Percentiles rank a stretch among this genome's conserved stretches.
Conservation (phyloP, 176 grass and related monocot species). For the Oryza rufipogon region DNA sequence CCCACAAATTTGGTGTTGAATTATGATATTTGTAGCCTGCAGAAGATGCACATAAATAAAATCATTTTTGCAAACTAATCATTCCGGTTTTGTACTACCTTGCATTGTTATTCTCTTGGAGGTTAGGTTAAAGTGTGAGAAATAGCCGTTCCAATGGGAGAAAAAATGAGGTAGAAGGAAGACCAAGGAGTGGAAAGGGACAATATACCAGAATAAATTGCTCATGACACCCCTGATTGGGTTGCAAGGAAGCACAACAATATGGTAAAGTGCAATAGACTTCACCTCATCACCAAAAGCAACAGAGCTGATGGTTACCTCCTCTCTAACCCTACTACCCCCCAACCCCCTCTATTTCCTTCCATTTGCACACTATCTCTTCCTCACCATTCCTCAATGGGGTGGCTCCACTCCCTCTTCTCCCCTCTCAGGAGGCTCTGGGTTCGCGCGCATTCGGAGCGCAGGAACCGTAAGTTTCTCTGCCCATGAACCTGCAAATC, state of each 20-base stretch:
- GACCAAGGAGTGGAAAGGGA: conserved; percentile 64
- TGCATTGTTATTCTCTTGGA: conserved; percentile 29
- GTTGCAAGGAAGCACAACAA: conserved; percentile 45
- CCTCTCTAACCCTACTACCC: conserved; percentile 29
- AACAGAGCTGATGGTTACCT: conserved; percentile 57
- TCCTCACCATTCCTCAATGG: conserved; percentile 42
- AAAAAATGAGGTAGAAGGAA: conserved; percentile 43
- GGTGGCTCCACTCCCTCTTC: conserved; percentile 83
- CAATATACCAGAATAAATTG: conserved; percentile 62
- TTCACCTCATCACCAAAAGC: conserved; percentile 54
- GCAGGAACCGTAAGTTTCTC: conserved; percentile 55
- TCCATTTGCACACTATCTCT: conserved; percentile 12
- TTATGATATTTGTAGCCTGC: background rate
- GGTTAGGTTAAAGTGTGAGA: conserved; percentile 47
- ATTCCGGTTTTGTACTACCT: conserved; percentile 12
- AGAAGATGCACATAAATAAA: background rate
- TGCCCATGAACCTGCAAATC: background rate
- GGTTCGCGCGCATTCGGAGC: conserved; percentile 59
- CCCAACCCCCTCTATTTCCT: conserved; percentile 35
- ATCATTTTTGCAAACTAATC: background rate
- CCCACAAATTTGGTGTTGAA: background rate
- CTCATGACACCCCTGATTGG: conserved; percentile 44
- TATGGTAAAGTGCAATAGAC: conserved; percentile 55
- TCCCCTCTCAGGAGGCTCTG: conserved; percentile 68
- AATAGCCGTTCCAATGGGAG: conserved; percentile 31